Evolutionary conservation across 2,329 filamentous ascomycete genomes (phyloP), one percentile per base, ranked within the genome.

Genomic region (Xylaria sp.): DNA sequence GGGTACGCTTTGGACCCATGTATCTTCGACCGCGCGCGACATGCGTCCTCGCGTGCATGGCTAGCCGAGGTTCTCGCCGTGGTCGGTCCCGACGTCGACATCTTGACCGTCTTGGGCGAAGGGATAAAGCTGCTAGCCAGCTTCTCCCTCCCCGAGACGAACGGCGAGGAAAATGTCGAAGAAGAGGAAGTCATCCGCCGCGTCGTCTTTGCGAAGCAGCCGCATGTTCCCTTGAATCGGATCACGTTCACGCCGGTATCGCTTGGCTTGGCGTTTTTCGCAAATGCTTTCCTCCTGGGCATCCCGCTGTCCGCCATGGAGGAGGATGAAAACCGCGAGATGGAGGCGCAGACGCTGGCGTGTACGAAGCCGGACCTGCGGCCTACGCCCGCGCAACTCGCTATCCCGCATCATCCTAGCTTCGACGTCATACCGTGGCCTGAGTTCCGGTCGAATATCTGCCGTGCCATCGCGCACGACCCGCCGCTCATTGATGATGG

Each of bases 371-470:
- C 56, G 6, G 76, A 77, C 30, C 53, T 77, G 32, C 63, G 68
- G 39, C 76, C 76, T 2, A 74, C 64, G 41, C 50, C 39, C 30
- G 69, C 74, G 32, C 75, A 77, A 41, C 69, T 75, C 25, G 70
- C 65, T 1, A 48, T 66, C 41, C 46, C 46, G 13, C 76, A 77
- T 58, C 69, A 74, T 10, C 73, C 75, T 0, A 70, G 60, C 25
- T 66, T 76, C 48, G 76, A 77, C 32, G 60, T 76, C 1, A 55
- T 77, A 0, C 76, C 76, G 0, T 76, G 77, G 43, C 75, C 73
- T 1, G 72, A 67, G 2, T 67, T 77, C 12, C 61, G 76, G 15
- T 67, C 58, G 10, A 76, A 75, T 43, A 45, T 76, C 0, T 72
- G 77, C 46, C 7, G 23, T 12, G 50, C 60, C 3, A 23, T 65